Evolutionary conservation across 768 basidiomycete species (phyloP).

Genomic region (Termitomyces sp.): DNA sequence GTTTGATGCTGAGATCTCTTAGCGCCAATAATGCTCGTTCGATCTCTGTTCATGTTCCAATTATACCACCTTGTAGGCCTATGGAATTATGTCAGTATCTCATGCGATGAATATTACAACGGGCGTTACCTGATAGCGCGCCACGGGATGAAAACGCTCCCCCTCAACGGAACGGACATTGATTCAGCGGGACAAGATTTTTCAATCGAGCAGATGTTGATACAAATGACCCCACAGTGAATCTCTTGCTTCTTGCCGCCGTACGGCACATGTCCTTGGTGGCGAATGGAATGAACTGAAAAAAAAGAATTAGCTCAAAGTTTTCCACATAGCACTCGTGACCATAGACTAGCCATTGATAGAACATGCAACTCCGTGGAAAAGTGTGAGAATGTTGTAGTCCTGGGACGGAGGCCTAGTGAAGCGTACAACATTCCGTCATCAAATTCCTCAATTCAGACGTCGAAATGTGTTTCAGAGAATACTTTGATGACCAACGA

Average conservation of each 20-base stretch:
- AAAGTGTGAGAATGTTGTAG: too few species aligned
- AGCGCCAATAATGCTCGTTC: not conserved
- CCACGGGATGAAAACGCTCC: constrained; percentile 8
- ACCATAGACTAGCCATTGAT: not conserved
- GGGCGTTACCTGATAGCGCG: too few species aligned
- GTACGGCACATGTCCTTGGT: not conserved
- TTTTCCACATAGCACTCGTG: not conserved
- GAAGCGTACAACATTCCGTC: too few species aligned
- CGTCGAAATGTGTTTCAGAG: too few species aligned
- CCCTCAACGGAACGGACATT: not conserved
- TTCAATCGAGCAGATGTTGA: constrained; percentile 9
- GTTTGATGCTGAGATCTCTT: not conserved
- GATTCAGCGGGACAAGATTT: constrained; percentile 1
- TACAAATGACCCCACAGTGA: constrained; percentile 1
- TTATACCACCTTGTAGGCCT: not conserved
- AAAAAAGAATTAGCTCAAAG: not conserved
- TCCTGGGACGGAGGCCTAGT: too few species aligned
- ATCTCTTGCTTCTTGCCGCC: constrained; percentile 2
- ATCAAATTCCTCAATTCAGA: too few species aligned
- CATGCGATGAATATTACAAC: not conserved
- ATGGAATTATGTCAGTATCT: constrained; percentile 2
- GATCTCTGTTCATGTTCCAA: constrained; percentile 1
- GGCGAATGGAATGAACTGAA: constrained; percentile 5
- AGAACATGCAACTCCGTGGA: too few species aligned
- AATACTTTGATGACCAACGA: too few species aligned